Percentiles rank a stretch among this genome's conserved stretches.
These are phyloP conservation scores for Lichenothelia convexa DNA, from an alignment of 495 filamentous ascomycete species.

Conservation along the genomic window DNA sequence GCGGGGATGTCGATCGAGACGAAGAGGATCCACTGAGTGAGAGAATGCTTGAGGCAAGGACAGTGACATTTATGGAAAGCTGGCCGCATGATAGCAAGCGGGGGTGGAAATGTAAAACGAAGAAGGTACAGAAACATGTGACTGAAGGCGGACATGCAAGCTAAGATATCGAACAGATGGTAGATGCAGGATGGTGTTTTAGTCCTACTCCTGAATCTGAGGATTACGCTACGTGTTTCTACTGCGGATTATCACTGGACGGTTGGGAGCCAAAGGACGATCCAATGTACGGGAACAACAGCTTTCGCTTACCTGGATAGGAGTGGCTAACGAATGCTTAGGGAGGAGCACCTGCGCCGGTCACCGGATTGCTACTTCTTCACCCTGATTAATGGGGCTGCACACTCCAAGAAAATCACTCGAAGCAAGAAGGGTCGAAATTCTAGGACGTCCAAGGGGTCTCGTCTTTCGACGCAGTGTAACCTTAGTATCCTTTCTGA, in stretches of 20 bases:
- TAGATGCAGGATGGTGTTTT: slow-evolving; percentile 83
- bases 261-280: slow-evolving; percentile 86
- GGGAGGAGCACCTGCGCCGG: slow-evolving; percentile 70
- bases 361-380: slow-evolving; percentile 74
- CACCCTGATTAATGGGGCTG: slow-evolving; percentile 27
- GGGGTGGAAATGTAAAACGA: slow-evolving; percentile 72
- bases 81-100: slow-evolving; percentile 85
- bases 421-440: slow-evolving; percentile 35
- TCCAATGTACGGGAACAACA: slow-evolving; percentile 48
- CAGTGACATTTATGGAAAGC: slow-evolving; percentile 51
- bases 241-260: slow-evolving; percentile 71
- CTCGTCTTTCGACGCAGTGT: slow-evolving; percentile 51
- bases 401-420: slow-evolving; percentile 10
- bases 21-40: slow-evolving; percentile 53
- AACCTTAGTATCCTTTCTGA: slow-evolving; percentile 34
- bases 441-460: slow-evolving; percentile 41
- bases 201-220: slow-evolving; percentile 62
- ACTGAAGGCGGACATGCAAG: slow-evolving; percentile 2
- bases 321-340: slow-evolving; percentile 24
- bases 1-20: slow-evolving; percentile 39
- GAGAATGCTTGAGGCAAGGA: slow-evolving; percentile 54
- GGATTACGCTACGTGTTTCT: slow-evolving; percentile 74
- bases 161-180: slow-evolving; percentile 41
- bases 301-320: background rate
- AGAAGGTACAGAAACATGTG: slow-evolving; percentile 41